phyloP scores from a whole-genome alignment of 768 basidiomycete genomes.

The Glaciozyma martinii region DNA sequence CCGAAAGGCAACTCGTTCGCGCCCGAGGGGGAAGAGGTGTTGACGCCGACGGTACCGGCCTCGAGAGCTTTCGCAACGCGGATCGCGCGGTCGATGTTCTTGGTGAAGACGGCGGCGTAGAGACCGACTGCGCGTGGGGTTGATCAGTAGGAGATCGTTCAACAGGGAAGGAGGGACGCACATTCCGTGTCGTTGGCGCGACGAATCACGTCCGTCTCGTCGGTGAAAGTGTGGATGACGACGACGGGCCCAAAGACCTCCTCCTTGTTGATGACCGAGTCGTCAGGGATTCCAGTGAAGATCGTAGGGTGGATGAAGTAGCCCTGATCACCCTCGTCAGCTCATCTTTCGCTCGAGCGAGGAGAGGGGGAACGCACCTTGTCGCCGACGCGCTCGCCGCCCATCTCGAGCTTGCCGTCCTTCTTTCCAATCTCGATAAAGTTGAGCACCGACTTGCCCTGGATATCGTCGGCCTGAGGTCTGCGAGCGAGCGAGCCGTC shows the following conservation, averaged over 20 bases:
- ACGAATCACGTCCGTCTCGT: slow-evolving; percentile 39
- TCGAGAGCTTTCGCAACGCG: slow-evolving; percentile 62
- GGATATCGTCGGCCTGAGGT: slow-evolving; percentile 57
- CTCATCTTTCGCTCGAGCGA: neutral
- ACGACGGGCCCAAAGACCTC: slow-evolving; percentile 45
- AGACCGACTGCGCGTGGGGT: neutral
- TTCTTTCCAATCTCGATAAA: slow-evolving; percentile 63
- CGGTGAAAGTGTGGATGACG: slow-evolving; percentile 63
- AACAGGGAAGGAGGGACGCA: neutral
- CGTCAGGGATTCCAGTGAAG: slow-evolving; percentile 55
- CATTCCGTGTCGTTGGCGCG: slow-evolving; percentile 64
- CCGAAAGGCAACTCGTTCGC: slow-evolving; percentile 42
- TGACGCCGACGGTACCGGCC: slow-evolving; percentile 63
- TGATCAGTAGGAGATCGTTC: neutral
- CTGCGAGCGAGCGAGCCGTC: slow-evolving; percentile 42
- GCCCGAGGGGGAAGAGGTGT: slow-evolving; percentile 24
- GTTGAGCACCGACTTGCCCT: slow-evolving; percentile 52
- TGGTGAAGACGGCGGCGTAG: slow-evolving; percentile 69
- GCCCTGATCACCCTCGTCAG: slow-evolving; percentile 38
- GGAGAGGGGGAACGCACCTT: slow-evolving; percentile 27
- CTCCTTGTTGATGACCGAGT: slow-evolving; percentile 60
- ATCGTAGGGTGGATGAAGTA: slow-evolving; percentile 69
- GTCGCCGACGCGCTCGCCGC: slow-evolving; percentile 50
- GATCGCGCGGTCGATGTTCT: slow-evolving; percentile 65
- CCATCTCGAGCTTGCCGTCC: slow-evolving; percentile 49